Base-by-base conservation (phyloP, 202 grass and related monocot species). In the Digitaria exilis region DNA sequence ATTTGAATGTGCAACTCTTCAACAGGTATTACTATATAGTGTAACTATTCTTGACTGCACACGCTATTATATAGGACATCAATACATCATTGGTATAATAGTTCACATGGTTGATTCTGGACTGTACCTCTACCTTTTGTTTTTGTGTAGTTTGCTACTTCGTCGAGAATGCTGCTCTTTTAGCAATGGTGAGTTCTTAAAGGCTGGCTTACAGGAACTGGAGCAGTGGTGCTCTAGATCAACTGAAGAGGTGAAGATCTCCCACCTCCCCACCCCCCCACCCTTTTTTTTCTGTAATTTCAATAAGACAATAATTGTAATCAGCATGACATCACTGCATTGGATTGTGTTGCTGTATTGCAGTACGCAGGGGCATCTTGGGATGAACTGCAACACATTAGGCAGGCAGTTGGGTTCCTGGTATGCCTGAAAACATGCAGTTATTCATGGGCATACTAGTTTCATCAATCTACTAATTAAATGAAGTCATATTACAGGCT, bases 1-100 rank as follows among this genome's bases (percentile, higher is more conserved):
- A 83, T 78, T 90, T 98, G 81, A 98, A 98, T 74, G 85, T 98
- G 39, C 96, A 98, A 85, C 89, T 98, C 71, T 94, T 98, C 73
- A 98, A 94, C 75, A 98, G 96, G 93, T 98, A 80, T 52, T 63
- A 71, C 30, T 59, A 79, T 52, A 65, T 87, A 16, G 19, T 55
- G 22, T 55, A 64, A 60, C 69, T 65, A 26, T 69, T 41, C 25
- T 79, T 82, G 15, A 81, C 61, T 85, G 32, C 56, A 84, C n/a
- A 71, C 26, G 26, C 6, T 64, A 39, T 39, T 62, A 82, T 75
- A 68, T 75, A 30, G 28, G 58, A 37, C 35, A 81, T 63, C 14
- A 71, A 77, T 73, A 56, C 45, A 70, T 84, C 4, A 60, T 74
- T 84, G 55, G 71, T 71, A 80, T n/a, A 50, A 82, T 80, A 15